Conservation (phyloP, 2,329 filamentous ascomycete species). For the Fusarium oligoseptatum region DNA sequence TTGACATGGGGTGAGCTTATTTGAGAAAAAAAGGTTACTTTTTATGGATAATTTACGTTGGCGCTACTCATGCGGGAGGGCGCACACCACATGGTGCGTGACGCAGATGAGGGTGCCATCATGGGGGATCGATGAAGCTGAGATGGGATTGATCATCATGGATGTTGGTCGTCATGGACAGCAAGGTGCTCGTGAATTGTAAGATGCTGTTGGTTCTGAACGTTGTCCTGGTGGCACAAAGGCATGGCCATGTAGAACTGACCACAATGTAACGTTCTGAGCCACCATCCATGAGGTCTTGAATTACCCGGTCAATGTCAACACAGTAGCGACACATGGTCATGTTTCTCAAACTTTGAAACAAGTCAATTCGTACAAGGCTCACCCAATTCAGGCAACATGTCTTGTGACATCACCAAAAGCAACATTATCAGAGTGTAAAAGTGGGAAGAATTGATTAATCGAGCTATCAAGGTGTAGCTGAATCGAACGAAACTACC, state of each 20-base stretch:
- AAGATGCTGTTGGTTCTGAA: not conserved
- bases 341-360: not conserved
- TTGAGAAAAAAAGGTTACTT: slow-evolving; percentile 34
- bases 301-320: not conserved
- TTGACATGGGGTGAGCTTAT: not conserved
- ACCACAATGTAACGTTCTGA: not conserved
- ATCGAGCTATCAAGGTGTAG: slow-evolving; percentile 8
- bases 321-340: not conserved
- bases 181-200: not conserved
- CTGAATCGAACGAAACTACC: slow-evolving; percentile 13
- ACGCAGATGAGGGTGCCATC: not conserved
- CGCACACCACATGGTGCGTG: slow-evolving; percentile 13
- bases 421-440: not conserved
- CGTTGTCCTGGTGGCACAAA: not conserved
- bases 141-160: not conserved
- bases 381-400: not conserved
- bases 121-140: not conserved
- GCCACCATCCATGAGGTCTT: not conserved
- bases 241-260: not conserved
- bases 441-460: not conserved
- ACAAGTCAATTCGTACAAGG: not conserved
- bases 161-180: not conserved
- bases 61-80: slow-evolving; percentile 8
- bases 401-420: not conserved
- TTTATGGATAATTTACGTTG: slow-evolving; percentile 30